Evolutionary conservation across 1,284 basidiomycete genomes (phyloP), one percentile per base, ranked within the genome.

Genomic region (Fomitopsis pinicola): DNA sequence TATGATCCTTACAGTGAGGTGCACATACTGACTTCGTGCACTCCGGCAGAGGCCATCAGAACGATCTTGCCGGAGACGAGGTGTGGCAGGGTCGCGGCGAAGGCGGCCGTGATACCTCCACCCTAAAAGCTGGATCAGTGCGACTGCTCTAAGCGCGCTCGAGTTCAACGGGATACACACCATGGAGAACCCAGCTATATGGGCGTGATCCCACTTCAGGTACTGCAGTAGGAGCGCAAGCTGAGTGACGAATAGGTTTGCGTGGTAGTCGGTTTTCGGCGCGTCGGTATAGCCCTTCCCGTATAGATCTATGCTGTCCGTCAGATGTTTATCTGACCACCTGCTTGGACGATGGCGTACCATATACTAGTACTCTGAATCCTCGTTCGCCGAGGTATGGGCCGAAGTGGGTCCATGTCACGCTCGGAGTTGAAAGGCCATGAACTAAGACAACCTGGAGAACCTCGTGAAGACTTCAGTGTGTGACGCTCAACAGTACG

Each of bases 251-350:
- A 88, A 88, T 4, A 92, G 74, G 2, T 77, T 75, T 1, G 81
- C 74, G 63, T 87, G 79, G 68, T 89, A 89, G 2, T 77, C 78
- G 3, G 79, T 80, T 38, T 84, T 77, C 0, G 89, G 89, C 1
- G 88, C 88, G 64, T 91, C 89, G 0, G 88, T 88, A 71, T 92
- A 93, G 6, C 91, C 90, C 55, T 91, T 82, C 17, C 91, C 91
- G 63, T 90, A 91, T 22, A 92, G 75, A 74, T 93, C 90, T 91
- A 64, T 14, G 42, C 17, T 19, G 26, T 10, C 55, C 36, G 5
- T 26, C 10, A 38, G 5, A 22, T 8, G 30, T 7, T 19, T 15
- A 40, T 14, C 38, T 10, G 38, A 33, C 8, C 30, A 33, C 30
- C 30, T 8, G 30, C 30, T 33, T 33, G 30, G 64, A 42, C 56